These are phyloP conservation scores for Aurinia saxatilis DNA, from an alignment of 345 rosid species.

Conservation along the genomic window DNA sequence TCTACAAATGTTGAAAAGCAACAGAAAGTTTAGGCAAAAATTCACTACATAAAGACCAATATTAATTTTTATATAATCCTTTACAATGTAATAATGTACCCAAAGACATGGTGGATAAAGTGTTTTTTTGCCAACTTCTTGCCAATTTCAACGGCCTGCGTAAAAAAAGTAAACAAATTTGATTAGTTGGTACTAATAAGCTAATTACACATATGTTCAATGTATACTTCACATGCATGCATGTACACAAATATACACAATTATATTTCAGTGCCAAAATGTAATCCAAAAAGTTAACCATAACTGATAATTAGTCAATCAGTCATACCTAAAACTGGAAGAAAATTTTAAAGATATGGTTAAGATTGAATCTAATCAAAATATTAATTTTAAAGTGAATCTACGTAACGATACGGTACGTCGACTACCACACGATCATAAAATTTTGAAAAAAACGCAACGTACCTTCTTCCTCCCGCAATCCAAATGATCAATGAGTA, in stretches of 20 bases:
- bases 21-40: background rate
- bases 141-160: slow-evolving; percentile 73
- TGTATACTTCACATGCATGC: too few relatives aligned
- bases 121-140: slow-evolving; percentile 65
- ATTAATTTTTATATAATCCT: too few relatives aligned
- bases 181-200: too few relatives aligned
- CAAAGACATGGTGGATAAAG: slow-evolving; percentile 81
- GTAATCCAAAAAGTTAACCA: too few relatives aligned
- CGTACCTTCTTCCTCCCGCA: slow-evolving; percentile 75
- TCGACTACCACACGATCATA: slow-evolving; percentile 15
- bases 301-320: background rate
- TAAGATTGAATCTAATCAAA: background rate
- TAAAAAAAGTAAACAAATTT: background rate
- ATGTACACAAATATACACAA: too few relatives aligned
- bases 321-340: background rate
- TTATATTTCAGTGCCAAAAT: too few relatives aligned
- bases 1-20: slow-evolving; percentile 25
- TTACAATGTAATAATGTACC: slow-evolving; percentile 40
- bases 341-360: background rate
- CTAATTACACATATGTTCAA: too few relatives aligned
- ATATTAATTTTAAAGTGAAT: background rate
- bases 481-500: slow-evolving; percentile 51
- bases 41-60: background rate
- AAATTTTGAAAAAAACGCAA: background rate
- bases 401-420: background rate